Percentiles rank a stretch among this genome's conserved stretches.
Evolutionary conservation across 208 protist genomes (phyloP).

Genomic region (Trypanosoma vivax): DNA sequence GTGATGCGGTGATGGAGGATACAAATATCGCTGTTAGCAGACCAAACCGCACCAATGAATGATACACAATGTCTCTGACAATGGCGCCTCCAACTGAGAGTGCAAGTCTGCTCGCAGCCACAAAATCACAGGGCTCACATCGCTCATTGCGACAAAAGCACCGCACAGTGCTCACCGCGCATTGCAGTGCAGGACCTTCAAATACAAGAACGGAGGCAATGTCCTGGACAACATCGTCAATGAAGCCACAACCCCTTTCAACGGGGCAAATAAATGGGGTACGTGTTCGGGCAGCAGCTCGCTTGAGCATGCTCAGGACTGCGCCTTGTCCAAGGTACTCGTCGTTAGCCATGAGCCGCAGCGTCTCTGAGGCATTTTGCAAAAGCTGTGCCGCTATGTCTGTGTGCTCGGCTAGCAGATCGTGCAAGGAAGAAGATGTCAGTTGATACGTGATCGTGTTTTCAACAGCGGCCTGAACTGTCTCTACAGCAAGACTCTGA

Average conservation of each 20-base stretch:
- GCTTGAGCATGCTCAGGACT: constrained; percentile 23
- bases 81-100: constrained; percentile 26
- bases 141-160: background rate
- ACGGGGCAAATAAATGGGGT: constrained; percentile 32
- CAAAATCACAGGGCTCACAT: background rate
- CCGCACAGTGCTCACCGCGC: constrained; percentile 29
- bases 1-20: constrained; percentile 30
- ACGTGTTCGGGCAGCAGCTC: constrained; percentile 43
- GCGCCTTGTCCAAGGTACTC: constrained; percentile 56
- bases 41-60: constrained; percentile 15
- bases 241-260: constrained; percentile 25
- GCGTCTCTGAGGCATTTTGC: constrained; percentile 68
- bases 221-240: constrained; percentile 68
- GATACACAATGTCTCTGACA: constrained; percentile 57
- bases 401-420: constrained; percentile 64
- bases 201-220: constrained; percentile 36
- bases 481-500: constrained; percentile 53
- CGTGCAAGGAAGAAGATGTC: constrained; percentile 56
- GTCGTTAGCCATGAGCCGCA: constrained; percentile 49
- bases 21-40: constrained; percentile 27
- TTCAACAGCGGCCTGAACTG: constrained; percentile 55
- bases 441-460: constrained; percentile 77
- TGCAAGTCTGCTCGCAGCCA: constrained; percentile 26
- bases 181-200: constrained; percentile 45
- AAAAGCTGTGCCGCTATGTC: constrained; percentile 73